Evolutionary conservation across 257 asterid genomes (phyloP).

Genomic region (Fraxinus excelsior): DNA sequence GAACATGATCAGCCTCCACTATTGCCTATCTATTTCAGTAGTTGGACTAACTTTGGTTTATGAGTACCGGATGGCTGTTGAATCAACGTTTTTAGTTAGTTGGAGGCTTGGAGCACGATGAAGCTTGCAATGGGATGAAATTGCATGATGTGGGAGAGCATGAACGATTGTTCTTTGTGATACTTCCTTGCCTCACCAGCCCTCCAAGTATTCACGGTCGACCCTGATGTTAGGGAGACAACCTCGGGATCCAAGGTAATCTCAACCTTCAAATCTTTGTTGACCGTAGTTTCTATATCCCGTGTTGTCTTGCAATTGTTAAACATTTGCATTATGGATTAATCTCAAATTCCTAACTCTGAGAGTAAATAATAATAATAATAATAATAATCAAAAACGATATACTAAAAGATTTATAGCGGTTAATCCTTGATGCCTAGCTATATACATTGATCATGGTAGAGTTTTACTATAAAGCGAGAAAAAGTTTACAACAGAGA

Average conservation of each 20-base stretch:
- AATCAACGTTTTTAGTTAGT: slow-evolving; percentile 62
- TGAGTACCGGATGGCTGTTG: slow-evolving; percentile 26
- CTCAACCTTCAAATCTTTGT: slow-evolving; percentile 56
- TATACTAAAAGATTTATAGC: too few relatives aligned
- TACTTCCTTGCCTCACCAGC: slow-evolving; percentile 67
- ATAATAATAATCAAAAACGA: too few relatives aligned
- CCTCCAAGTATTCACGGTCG: slow-evolving; percentile 28
- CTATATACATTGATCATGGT: too few relatives aligned
- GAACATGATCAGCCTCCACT: background rate
- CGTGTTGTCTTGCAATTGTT: slow-evolving; percentile 18
- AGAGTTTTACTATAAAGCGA: too few relatives aligned
- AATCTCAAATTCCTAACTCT: too few relatives aligned
- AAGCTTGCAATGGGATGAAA: slow-evolving; percentile 74
- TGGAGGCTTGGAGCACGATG: slow-evolving; percentile 68
- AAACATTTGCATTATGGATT: too few relatives aligned
- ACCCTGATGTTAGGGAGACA: slow-evolving; percentile 17
- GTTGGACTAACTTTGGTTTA: slow-evolving; percentile 26
- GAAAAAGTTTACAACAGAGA: too few relatives aligned
- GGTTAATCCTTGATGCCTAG: too few relatives aligned
- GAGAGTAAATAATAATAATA: too few relatives aligned
- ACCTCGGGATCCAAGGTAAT: slow-evolving; percentile 25
- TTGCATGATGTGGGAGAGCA: too few relatives aligned
- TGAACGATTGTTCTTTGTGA: slow-evolving; percentile 49
- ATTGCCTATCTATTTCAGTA: slow-evolving; percentile 5
- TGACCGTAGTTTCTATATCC: slow-evolving; percentile 43